Conservation (phyloP, 2,329 filamentous ascomycete genomes). For the Zymoseptoria crescenta region DNA sequence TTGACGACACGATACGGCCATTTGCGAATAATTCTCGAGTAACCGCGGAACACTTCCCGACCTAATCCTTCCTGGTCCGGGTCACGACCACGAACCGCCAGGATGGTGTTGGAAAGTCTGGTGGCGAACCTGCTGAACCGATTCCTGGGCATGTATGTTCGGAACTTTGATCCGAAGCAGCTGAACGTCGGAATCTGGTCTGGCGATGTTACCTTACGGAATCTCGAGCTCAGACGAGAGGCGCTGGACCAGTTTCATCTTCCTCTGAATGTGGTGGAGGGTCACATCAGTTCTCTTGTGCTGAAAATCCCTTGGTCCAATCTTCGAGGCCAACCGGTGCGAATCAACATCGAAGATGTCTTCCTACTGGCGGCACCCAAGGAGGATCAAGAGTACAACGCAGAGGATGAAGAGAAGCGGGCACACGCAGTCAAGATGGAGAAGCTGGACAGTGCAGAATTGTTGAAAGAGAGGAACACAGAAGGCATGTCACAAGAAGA, state of each 20-base stretch:
- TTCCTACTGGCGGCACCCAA: slow-evolving; percentile 91
- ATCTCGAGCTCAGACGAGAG: slow-evolving; percentile 87
- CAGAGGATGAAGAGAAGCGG: slow-evolving; percentile 82
- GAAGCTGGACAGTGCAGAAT: slow-evolving; percentile 90
- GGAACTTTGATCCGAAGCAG: slow-evolving; percentile 97
- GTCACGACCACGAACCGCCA: slow-evolving; percentile 57
- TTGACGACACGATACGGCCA: neutral
- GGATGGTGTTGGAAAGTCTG: slow-evolving; percentile 84
- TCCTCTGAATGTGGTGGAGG: slow-evolving; percentile 92
- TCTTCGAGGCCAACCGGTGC: slow-evolving; percentile 84
- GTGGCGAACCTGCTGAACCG: slow-evolving; percentile 96
- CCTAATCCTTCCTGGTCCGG: slow-evolving; percentile 55
- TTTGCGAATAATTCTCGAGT: neutral
- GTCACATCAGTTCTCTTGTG: slow-evolving; percentile 85
- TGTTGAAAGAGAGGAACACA: slow-evolving; percentile 84
- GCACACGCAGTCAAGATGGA: slow-evolving; percentile 96
- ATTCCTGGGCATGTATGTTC: slow-evolving; percentile 99
- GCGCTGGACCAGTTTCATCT: slow-evolving; percentile 95
- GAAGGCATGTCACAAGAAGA: slow-evolving; percentile 92
- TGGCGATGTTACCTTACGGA: slow-evolving; percentile 88
- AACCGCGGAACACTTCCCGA: neutral
- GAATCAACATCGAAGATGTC: slow-evolving; percentile 93
- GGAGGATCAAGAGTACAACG: slow-evolving; percentile 87
- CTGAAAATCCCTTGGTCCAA: slow-evolving; percentile 97
- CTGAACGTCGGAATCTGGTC: slow-evolving; percentile 99